Base-by-base conservation (phyloP, 306 rosid genomes). In the Glycyrrhiza uralensis region DNA sequence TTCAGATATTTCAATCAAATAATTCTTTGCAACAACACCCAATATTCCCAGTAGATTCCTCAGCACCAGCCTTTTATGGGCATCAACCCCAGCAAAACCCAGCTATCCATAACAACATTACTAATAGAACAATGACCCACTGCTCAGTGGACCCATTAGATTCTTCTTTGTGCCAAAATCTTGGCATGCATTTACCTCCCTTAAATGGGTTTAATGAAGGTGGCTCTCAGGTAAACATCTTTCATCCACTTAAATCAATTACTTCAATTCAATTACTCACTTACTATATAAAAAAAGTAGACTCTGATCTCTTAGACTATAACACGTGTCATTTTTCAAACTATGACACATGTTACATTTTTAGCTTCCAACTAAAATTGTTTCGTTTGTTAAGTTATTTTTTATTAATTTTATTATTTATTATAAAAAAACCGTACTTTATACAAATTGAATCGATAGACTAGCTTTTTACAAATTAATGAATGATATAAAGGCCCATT, bases 31-130 rank as follows among this genome's bases (percentile, higher is more conserved):
- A 90, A 66, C 82, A 82, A 69, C n/a, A n/a, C n/a, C 81, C 89
- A 82, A 86, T 80, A 79, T 87, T 84, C 82, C 84, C 88, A 10
- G 32, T 78, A 87, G 97, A 86, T 82, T 90, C 98, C 79, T 85
- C 94, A 66, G 74, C 92, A 75, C 73, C 76, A 63, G 70, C 85
- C 84, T 80, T 85, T 76, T 89, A 79, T 83, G 96, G 88, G 7
- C 88, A 87, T 62, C 90, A 83, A 11, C 20, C 60, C 28, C 90
- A 76, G 70, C 91, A 81, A 80, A 89, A 84, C 72, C 79, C 80
- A 47, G 75, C 70, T 74, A 69, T 75, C 11, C 89, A 87, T 57
- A 72, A 76, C 71, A 77, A 70, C 80, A 69, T 82, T 54, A 81
- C 86, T 18, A 87, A 77, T 80, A 87, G 86, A 79, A 69, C 83